Base-by-base conservation (phyloP, 164 flowering plant species). In the Vitis rotundifolia region DNA sequence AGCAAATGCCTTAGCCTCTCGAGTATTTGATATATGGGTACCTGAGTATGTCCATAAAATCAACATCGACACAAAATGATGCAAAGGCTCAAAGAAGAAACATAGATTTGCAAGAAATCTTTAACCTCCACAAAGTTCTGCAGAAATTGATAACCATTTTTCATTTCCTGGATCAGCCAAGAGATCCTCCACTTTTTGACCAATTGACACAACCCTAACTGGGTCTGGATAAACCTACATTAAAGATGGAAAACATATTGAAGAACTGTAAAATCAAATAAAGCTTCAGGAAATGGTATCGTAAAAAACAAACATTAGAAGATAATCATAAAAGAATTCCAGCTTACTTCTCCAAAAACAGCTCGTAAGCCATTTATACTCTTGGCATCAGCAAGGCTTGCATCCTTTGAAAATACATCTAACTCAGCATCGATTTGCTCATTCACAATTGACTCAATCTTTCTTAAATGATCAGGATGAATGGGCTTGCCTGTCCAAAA, bases 221-320 rank as follows among this genome's bases (percentile, higher is more conserved):
- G 99, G 99, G 68, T 96, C 99, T 71, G 99, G 99, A 79, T 96
- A 96, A 8, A 92, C 90, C 99, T 95, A 75, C 61, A 82, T 26
- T 54, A 48, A 50, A 47, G 22, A 3, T 37, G 44, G 44, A 5
- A 37, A 37, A 6, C 44, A 37, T 37, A 3, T 37, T 37, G 2
- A 37, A 37, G 44, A 37, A 37, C 44, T 37, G 44, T 37, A 37
- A 37, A 37, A 37, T 37, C 44, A 6, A 37, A 3, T 37, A 37
- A 37, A 37, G 3, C 44, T 37, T 37, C 44, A 37, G 44, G 44
- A 37, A 37, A 37, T 37, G 44, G 44, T 37, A 37, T 37, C 3
- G 44, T 37, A 29, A 37, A 37, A 37, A 37, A 37, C 44, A 37
- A 37, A 37, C 13, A 3, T 15, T 22, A 71, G 61, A 37, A 6